A percentile compares a stretch with the other conserved stretches of the same genome.
Conservation (phyloP, 73 alveolate species). For the Uronychia setigera region DNA sequence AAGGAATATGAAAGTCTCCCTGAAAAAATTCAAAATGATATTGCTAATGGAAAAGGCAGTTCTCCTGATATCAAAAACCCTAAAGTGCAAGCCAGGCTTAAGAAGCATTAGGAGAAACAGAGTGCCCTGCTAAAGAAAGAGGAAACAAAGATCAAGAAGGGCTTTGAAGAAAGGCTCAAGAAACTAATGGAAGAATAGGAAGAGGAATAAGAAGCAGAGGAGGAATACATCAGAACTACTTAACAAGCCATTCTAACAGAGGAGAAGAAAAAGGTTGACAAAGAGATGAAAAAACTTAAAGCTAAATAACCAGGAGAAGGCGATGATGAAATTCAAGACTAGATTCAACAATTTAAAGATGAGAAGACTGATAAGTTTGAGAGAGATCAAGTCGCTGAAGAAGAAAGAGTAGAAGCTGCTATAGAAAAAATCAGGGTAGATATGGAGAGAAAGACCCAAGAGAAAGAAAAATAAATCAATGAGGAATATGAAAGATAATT, state of each 20-base stretch:
- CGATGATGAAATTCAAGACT: background rate
- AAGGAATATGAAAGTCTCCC: constrained; percentile 12
- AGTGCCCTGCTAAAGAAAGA: background rate
- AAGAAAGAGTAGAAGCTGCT: constrained; percentile 13
- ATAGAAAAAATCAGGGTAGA: constrained; percentile 1
- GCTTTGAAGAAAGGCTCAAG: constrained; percentile 23
- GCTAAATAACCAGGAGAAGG: constrained; percentile 6
- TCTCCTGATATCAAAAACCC: constrained; percentile 8
- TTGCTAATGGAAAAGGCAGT: constrained; percentile 23
- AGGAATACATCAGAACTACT: constrained; percentile 3
- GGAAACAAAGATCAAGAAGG: constrained; percentile 20
- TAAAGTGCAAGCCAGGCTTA: background rate
- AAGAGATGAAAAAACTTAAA: constrained; percentile 18
- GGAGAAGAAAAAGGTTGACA: background rate
- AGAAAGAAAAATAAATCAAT: constrained; percentile 19
- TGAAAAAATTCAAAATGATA: constrained; percentile 11
- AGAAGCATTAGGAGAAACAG: background rate
- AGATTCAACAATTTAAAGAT: constrained; percentile 16
- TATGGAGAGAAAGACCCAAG: constrained; percentile 10
- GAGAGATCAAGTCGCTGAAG: constrained; percentile 11
- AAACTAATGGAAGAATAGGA: constrained; percentile 22
- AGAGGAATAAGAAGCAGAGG: constrained; percentile 30
- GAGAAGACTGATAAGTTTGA: constrained; percentile 22
- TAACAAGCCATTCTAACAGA: background rate
- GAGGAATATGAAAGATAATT: constrained; percentile 2